These are phyloP conservation scores for Phoma sp. DNA, from an alignment of 2,329 filamentous ascomycete species.

Conservation along the genomic window DNA sequence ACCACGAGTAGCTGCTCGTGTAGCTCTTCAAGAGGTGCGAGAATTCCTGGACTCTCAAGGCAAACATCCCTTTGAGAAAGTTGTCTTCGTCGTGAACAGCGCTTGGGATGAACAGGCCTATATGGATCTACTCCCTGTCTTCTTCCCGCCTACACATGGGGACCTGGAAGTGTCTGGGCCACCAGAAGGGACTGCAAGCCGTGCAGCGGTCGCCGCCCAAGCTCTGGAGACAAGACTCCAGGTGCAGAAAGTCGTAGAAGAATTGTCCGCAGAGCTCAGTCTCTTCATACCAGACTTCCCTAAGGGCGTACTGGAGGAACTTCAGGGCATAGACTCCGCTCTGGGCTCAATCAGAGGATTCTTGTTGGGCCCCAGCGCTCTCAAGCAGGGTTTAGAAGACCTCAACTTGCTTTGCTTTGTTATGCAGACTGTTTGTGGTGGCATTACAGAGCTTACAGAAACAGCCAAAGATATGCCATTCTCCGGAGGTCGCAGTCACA, in stretches of 20 bases:
- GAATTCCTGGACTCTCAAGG: slow-evolving; percentile 38
- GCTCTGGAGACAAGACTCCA: slow-evolving; percentile 27
- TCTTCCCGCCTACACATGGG: slow-evolving; percentile 42
- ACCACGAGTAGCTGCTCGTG: slow-evolving; percentile 37
- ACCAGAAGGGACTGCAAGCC: slow-evolving; percentile 15
- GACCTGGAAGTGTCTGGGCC: slow-evolving; percentile 33
- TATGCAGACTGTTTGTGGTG: slow-evolving; percentile 28
- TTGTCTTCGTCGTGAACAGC: slow-evolving; percentile 41
- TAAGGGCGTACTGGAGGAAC: slow-evolving; percentile 17
- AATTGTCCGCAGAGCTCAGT: slow-evolving; percentile 23
- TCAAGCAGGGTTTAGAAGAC: slow-evolving; percentile 18
- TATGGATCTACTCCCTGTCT: slow-evolving; percentile 37
- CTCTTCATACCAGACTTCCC: slow-evolving; percentile 25
- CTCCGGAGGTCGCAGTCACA: slow-evolving; percentile 3
- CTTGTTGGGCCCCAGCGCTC: slow-evolving; percentile 17
- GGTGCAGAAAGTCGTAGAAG: slow-evolving; percentile 22
- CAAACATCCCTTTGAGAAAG: slow-evolving; percentile 30
- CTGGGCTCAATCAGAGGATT: slow-evolving; percentile 24
- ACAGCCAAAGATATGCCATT: slow-evolving; percentile 10
- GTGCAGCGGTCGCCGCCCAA: slow-evolving; percentile 20
- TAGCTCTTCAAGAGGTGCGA: slow-evolving; percentile 42
- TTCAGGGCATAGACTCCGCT: slow-evolving; percentile 23
- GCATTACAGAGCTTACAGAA: slow-evolving; percentile 30
- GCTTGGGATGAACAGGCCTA: slow-evolving; percentile 38
- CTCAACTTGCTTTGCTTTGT: slow-evolving; percentile 35